Percentiles rank a stretch among this genome's conserved stretches.
Conservation (phyloP, 202 grass and related monocot species). For the Saccharum hybrid region DNA sequence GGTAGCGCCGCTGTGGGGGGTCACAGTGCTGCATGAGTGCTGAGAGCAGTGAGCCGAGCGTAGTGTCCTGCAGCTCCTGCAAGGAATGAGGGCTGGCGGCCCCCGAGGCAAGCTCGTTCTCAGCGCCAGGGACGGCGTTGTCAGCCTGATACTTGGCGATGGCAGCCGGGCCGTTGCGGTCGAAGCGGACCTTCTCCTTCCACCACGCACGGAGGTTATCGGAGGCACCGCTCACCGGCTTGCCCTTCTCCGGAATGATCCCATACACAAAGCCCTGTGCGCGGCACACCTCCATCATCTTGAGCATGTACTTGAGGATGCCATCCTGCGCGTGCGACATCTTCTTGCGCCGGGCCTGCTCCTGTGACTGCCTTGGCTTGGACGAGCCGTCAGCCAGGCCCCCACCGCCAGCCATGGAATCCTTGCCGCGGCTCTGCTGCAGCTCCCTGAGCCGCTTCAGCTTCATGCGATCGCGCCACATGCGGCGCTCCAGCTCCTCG, state of each 20-base stretch:
- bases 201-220: slow-evolving; percentile 96
- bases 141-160: slow-evolving; percentile 89
- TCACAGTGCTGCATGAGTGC: slow-evolving; percentile 98
- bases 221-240: slow-evolving; percentile 94
- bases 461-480: slow-evolving; percentile 86
- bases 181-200: slow-evolving; percentile 98
- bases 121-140: slow-evolving; percentile 64
- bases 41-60: slow-evolving; percentile 86
- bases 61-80: slow-evolving; percentile 96
- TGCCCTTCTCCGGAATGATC: slow-evolving; percentile 97
- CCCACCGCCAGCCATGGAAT: slow-evolving; percentile 30
- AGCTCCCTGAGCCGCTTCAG: slow-evolving; percentile 90
- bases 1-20: slow-evolving; percentile 89
- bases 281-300: slow-evolving; percentile 97
- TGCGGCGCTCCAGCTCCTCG: slow-evolving; percentile 89
- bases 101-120: slow-evolving; percentile 54
- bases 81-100: slow-evolving; percentile 64
- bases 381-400: slow-evolving; percentile 1
- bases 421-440: slow-evolving; percentile 74
- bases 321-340: slow-evolving; percentile 98
- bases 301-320: slow-evolving; percentile 99
- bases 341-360: slow-evolving; percentile 96
- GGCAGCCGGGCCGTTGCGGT: slow-evolving; percentile 90
- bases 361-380: slow-evolving; percentile 77
- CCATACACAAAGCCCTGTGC: slow-evolving; percentile 96